phyloP scores from a whole-genome alignment of 805 yeast species.

The Brettanomyces sp. region DNA sequence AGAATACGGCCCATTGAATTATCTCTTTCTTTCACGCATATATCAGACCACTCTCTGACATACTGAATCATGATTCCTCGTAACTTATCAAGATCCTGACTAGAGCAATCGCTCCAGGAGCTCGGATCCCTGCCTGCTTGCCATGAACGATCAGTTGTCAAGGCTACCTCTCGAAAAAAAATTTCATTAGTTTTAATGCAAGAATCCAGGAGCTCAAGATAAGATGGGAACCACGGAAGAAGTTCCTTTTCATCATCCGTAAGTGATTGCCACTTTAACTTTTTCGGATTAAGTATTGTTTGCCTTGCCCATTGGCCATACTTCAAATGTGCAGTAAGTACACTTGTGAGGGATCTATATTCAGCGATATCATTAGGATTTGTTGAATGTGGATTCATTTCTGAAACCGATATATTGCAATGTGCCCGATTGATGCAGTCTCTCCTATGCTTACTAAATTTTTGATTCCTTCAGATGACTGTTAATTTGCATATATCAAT shows the following conservation, averaged over 20 bases:
- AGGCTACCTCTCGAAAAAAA: slow-evolving; percentile 36
- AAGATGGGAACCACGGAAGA: slow-evolving; percentile 41
- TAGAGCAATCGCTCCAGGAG: slow-evolving; percentile 33
- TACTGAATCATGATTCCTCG: slow-evolving; percentile 45
- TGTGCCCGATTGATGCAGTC: too few relatives aligned
- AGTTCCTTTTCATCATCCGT: slow-evolving; percentile 30
- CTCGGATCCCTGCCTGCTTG: slow-evolving; percentile 28
- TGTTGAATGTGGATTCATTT: neutral
- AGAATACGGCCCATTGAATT: slow-evolving; percentile 31
- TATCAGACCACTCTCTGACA: slow-evolving; percentile 53
- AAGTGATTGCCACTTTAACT: slow-evolving; percentile 27
- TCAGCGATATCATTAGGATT: slow-evolving; percentile 17
- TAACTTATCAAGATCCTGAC: slow-evolving; percentile 46
- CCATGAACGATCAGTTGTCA: slow-evolving; percentile 39
- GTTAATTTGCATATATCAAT: too few relatives aligned
- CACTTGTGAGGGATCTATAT: slow-evolving; percentile 22
- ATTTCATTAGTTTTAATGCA: slow-evolving; percentile 36
- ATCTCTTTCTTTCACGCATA: slow-evolving; percentile 39
- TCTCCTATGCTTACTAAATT: too few relatives aligned
- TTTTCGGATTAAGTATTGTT: slow-evolving; percentile 24
- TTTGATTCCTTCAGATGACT: too few relatives aligned
- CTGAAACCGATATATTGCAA: too few relatives aligned
- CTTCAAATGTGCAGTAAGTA: slow-evolving; percentile 21
- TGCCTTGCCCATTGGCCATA: slow-evolving; percentile 28
- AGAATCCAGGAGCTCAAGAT: slow-evolving; percentile 30